phyloP scores from a whole-genome alignment of 2,329 filamentous ascomycete species.

The Cryphonectria japonica region DNA sequence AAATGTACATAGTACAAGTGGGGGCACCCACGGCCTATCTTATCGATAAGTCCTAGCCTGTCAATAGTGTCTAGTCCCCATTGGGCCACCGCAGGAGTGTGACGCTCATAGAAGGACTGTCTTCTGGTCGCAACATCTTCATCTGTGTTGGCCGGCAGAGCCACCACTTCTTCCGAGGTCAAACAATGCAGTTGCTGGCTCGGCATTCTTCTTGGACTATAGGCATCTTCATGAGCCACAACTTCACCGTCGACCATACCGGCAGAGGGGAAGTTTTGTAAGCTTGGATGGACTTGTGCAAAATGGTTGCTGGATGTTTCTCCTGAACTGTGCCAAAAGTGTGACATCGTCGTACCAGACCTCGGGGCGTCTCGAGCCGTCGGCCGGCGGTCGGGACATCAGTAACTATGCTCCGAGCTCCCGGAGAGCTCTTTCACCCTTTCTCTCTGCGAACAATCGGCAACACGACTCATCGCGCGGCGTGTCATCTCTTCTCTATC shows the following conservation, averaged over 20 bases:
- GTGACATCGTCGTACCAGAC: neutral
- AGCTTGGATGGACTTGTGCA: neutral
- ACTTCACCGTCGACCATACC: neutral
- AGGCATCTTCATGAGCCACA: neutral
- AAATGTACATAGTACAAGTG: neutral
- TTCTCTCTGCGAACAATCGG: neutral
- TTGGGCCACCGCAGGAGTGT: neutral
- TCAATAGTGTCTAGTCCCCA: neutral
- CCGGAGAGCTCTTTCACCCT: neutral
- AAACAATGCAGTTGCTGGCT: neutral
- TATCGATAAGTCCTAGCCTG: neutral
- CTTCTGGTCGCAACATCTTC: neutral
- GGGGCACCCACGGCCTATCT: neutral
- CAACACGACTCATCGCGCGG: neutral
- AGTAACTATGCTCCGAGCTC: neutral
- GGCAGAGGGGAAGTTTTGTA: neutral
- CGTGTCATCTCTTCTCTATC: slow-evolving; percentile 4
- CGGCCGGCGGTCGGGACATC: neutral
- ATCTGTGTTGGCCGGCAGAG: no score
- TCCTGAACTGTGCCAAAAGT: neutral
- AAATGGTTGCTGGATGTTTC: neutral
- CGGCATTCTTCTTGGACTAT: neutral
- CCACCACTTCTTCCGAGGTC: neutral
- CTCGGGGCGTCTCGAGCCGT: neutral
- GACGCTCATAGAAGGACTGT: neutral